Evolutionary conservation across 495 filamentous ascomycete species (phyloP), one percentile per base, ranked within the genome.

Genomic region (Trichoderma asperelloides): DNA sequence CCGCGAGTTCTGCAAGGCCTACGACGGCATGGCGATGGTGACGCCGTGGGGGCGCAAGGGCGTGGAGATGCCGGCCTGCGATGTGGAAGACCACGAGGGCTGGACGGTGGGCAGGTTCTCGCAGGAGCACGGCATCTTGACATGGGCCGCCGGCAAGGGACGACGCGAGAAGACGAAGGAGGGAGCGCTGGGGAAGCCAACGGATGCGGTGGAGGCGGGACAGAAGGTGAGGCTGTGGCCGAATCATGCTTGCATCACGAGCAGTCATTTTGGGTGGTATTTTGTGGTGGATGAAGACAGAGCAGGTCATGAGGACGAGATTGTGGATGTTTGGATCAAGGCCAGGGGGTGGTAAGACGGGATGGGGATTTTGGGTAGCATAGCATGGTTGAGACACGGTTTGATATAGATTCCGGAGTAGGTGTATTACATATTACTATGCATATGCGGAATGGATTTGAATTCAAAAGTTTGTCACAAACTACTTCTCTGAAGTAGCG

Each of bases 241-340:
- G 0, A 96, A 96, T 71, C 93, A 96, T 76, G 85, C 90, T 47
- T 96, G 93, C 71, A 88, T 95, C 64, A 85, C 91, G 5, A 88
- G 89, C 0, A 87, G 87, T 0, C 85, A 85, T 2, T 89, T 87
- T 74, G 87, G 85, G 8, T 93, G 84, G 78, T 96, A 93, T 75
- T 77, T 92, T 40, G 78, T 96, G 28, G 86, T 96, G 5, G 90
- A 96, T 75, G 86, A 84, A 30, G 77, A 82, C 45, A 75, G 72
- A 12, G 77, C 79, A 68, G 79, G 76, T 1, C 69, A 71, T 27
- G 78, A 83, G 64, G 82, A 88, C 45, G 84, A 85, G 70, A 78
- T 91, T 66, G 79, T 90, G 47, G 89, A 91, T 79, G 83, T 91
- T 15, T 92, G 89, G 89, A 78, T 82, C 49, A 77, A 87, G 51